Evolutionary conservation across 805 yeast genomes (phyloP), one percentile per base, ranked within the genome.

Genomic region (Citeromyces matritensis): DNA sequence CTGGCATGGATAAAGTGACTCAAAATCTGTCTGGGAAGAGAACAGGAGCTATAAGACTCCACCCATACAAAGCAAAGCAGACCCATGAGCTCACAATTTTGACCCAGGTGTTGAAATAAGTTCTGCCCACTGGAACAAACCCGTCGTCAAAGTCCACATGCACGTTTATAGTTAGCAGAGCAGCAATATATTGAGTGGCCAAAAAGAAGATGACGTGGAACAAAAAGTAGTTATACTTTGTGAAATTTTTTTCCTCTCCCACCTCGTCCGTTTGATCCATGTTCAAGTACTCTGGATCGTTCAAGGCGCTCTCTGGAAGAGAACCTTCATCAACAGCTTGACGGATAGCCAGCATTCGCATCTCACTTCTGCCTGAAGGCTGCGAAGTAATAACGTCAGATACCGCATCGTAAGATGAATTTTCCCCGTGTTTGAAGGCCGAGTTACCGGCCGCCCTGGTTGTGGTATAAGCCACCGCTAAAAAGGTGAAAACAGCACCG

Each of bases 281-380:
- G 37, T 60, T 63, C 26, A 74, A 58, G 65, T 82, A 80, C 21
- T 69, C 53, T 32, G 68, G 67, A 42, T 88, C 95, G 31, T 66
- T 65, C 21, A 91, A 62, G 0, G 96, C 98, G 41, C 94, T 77
- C 41, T 79, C 94, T 0, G 98, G 98, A 35, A 91, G 62, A 4
- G 94, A 74, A 0, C 99, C 99, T 45, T 82, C 93, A 35, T 81
- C 86, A n/a, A 91, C 95, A 0, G 98, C 98, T 46, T 85, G 91
- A 41, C 77, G 69, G 26, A 91, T 69, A 1, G 96, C 95, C 45
- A 82, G 85, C 37, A 76, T 65, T 39, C 98, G 64, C 77, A 85
- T 69, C 39, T 78, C 84, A 37, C 68, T 69, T 1, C 34, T 27
- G 9, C 51, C 48, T 7, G 70, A 63, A 11, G 80, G 81, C 39